Base-by-base conservation (phyloP, 768 basidiomycete species). In the Amanita rubescens region DNA sequence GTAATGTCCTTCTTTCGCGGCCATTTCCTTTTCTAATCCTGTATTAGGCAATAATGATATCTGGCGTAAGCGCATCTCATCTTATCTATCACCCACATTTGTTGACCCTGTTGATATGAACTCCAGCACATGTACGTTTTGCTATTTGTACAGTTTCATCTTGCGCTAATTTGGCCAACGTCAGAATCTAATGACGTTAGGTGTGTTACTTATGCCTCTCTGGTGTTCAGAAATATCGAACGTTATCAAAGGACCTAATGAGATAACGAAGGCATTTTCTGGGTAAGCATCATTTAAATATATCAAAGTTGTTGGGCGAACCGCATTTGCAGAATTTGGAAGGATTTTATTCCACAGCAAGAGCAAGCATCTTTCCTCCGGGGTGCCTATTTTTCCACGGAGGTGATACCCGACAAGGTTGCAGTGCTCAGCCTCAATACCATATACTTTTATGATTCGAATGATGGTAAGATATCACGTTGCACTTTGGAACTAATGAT, bases 391-490 rank as follows among this genome's bases (percentile, higher is more conserved):
- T 94, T 75, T 61, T 76, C 87, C 2, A 73, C 78, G 34, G 91
- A 94, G 60, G 85, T 94, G 38, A 80, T 94, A 27, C 85, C 88
- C 0, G 75, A 83, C 57, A 62, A 80, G 53, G 60, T 94, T 35
- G 90, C 88, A 10, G 87, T 85, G 46, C 83, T 96, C 62, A 87
- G 85, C 59, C 71, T 94, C 49, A 96, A 94, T 67, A 93, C 92
- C 0, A 79, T 94, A 71, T 94, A 90, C 69, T 94, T 90, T 71
- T 94, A 87, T 66, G 87, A 90, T 65, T 83, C 87, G 12, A 94
- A 94, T 67, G 88, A 89, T 72, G 85, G 90, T 86, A 50, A 54
- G 73, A 58, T 32, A 35, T 50, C 39, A 42, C 15, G 37, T 54
- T 38, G 17, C 39, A 25, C n/a, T 27, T 25, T 25, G 45, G 34